Evolutionary conservation across 2,329 filamentous ascomycete genomes (phyloP).

Genomic region (Trichoderma lentiforme): DNA sequence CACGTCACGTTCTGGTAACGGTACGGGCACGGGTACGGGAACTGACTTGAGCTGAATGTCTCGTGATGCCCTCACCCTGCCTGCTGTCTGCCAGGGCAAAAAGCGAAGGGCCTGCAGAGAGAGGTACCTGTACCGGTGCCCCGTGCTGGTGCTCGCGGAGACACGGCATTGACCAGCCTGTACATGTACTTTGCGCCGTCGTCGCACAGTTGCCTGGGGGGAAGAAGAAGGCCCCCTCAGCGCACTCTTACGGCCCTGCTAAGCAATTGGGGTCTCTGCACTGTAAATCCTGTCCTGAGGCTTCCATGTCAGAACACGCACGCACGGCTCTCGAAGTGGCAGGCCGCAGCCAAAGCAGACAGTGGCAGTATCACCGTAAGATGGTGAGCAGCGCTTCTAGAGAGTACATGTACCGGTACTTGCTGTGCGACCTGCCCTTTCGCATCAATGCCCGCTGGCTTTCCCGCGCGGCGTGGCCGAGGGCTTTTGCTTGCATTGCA

Average conservation of each 20-base stretch:
- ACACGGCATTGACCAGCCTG: not conserved
- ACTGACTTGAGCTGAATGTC: not conserved
- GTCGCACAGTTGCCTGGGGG: not conserved
- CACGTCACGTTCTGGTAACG: not conserved
- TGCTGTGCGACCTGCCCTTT: not conserved
- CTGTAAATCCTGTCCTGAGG: not conserved
- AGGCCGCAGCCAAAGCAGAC: not conserved
- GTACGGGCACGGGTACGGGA: not conserved
- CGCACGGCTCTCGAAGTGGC: not conserved
- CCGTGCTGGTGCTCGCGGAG: not conserved
- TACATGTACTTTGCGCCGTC: not conserved
- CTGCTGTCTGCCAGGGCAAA: not conserved
- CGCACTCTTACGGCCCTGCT: not conserved
- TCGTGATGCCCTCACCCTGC: slow-evolving; percentile 6
- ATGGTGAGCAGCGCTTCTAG: not conserved
- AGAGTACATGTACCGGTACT: not conserved
- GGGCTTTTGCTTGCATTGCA: not conserved
- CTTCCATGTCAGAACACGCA: not conserved
- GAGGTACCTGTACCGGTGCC: not conserved
- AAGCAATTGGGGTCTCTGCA: not conserved
- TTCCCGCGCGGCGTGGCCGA: not conserved
- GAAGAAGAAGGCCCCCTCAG: not conserved
- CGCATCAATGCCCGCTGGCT: not conserved
- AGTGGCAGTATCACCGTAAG: not conserved
- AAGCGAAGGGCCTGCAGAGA: not conserved